Conservation (phyloP, 1,284 basidiomycete species). For the Xerocomus nothofagi region DNA sequence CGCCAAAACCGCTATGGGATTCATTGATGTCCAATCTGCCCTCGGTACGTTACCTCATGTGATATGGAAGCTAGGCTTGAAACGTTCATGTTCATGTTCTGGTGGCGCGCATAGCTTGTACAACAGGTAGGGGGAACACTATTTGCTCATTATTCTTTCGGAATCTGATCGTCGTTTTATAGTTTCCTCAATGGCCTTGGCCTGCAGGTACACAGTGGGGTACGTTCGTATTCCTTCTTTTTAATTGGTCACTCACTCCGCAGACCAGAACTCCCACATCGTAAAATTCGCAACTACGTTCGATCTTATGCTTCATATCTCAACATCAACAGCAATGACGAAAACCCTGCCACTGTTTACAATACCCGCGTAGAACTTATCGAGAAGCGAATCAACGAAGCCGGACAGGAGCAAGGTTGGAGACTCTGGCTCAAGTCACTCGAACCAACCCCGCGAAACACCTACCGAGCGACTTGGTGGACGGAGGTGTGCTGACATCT, state of each 20-base stretch:
- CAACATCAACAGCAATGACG: conserved; percentile 43
- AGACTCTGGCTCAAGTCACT: conserved; percentile 37
- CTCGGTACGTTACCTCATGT: conserved; percentile 10
- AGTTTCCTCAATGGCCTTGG: conserved; percentile 18
- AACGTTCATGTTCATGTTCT: neutral
- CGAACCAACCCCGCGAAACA: conserved; percentile 30
- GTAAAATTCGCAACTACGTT: conserved; percentile 29
- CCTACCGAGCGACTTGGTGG: conserved; percentile 24
- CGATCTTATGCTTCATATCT: conserved; percentile 40
- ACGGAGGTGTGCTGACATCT: too few relatives aligned
- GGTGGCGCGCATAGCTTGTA: conserved; percentile 2
- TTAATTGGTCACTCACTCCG: too few relatives aligned
- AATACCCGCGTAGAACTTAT: conserved; percentile 50
- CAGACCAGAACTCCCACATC: conserved; percentile 28
- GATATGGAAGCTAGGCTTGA: too few relatives aligned
- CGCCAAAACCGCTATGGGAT: conserved; percentile 16
- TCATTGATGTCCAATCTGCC: conserved; percentile 13
- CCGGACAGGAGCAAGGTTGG: conserved; percentile 38
- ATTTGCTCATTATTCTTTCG: too few relatives aligned
- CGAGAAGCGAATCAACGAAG: conserved; percentile 37
- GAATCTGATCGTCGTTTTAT: neutral
- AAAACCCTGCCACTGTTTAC: conserved; percentile 40
- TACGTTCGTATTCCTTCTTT: neutral
- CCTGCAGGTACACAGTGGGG: conserved; percentile 17
- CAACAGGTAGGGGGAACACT: conserved; percentile 10